These are phyloP conservation scores for Cladosporium halotolerans DNA, from an alignment of 2,329 filamentous ascomycete species.

Conservation along the genomic window DNA sequence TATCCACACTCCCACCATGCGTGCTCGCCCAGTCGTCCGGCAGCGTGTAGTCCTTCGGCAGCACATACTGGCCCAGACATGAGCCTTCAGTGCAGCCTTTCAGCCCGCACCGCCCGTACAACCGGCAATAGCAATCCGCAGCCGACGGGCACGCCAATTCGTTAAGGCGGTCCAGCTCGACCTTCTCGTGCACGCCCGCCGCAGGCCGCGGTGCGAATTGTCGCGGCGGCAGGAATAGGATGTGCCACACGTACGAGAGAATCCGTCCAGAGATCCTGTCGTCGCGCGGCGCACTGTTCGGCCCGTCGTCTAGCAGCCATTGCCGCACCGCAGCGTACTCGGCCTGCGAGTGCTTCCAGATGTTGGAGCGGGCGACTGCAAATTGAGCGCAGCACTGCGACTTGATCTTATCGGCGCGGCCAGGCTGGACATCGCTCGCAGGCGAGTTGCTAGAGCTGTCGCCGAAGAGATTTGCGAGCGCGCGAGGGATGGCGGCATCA, in stretches of 20 bases:
- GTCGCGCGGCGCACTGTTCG: constrained; percentile 31
- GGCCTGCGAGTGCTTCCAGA: constrained; percentile 44
- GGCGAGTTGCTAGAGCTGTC: constrained; percentile 15
- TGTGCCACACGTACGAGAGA: constrained; percentile 46
- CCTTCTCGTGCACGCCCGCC: constrained; percentile 12
- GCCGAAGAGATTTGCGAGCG: constrained; percentile 17
- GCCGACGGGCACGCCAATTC: constrained; percentile 33
- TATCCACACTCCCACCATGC: not conserved
- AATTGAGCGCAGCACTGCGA: constrained; percentile 51
- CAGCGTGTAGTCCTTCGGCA: constrained; percentile 34
- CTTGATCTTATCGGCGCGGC: constrained; percentile 27
- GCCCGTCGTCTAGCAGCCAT: constrained; percentile 44
- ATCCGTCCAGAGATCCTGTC: constrained; percentile 39
- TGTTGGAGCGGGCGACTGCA: constrained; percentile 43
- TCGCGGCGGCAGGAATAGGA: constrained; percentile 36
- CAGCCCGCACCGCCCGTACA: constrained; percentile 37
- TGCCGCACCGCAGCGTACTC: constrained; percentile 48
- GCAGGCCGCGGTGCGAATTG: not conserved
- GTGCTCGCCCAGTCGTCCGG: constrained; percentile 20
- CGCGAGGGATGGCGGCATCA: constrained; percentile 20
- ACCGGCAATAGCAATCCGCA: constrained; percentile 39
- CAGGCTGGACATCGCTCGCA: constrained; percentile 38
- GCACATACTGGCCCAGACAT: constrained; percentile 36
- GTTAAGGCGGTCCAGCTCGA: constrained; percentile 36
- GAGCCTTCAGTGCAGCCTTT: constrained; percentile 25